Evolutionary conservation across 805 yeast species (phyloP), one percentile per base, ranked within the genome.

Genomic region (Saccharomycopsis sp.): DNA sequence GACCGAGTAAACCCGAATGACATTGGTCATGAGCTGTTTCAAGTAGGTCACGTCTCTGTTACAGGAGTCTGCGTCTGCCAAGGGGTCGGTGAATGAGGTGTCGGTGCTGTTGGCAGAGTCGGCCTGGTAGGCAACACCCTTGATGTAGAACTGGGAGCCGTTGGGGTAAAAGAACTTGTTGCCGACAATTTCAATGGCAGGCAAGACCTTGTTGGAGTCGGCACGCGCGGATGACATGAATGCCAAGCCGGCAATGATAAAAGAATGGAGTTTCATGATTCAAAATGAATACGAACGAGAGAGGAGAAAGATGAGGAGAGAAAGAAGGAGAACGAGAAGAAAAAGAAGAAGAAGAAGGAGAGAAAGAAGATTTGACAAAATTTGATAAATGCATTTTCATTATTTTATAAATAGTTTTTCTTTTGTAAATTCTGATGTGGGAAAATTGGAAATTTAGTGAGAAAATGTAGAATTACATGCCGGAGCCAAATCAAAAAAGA

Each of bases 1-100:
- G 39, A 89, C 72, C 30, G 94, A 86, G 55, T 88, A 89, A 2
- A 89, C 94, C 55, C 97, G 73, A 42, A 89, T 65, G 8, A 81
- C 75, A 58, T 89, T 89, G 41, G 92, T 73, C 39, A 75, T 73
- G 38, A 88, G 68, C 45, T 77, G 68, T 43, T 63, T 59, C 45
- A 87, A 67, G 56, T 80, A 79, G n/a, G 87, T 85, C 46, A 88
- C 68, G 54, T 89, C 97, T 55, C 96, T 71, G 49, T 75, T 58
- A 63, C 97, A 89, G 2, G 78, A 64, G 2, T 57, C 62, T 9
- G 68, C 63, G 54, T 84, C 83, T 4, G 86, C 81, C 53, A 89
- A 66, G 1, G 96, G 94, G 61, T 89, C 96, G 35, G 73, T 68
- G 48, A 65, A 71, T 9, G 58, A 51, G 1, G 51, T 58, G 2